These are phyloP conservation scores for Leptoxyphium fumago DNA, from an alignment of 2,329 filamentous ascomycete species.

Conservation along the genomic window DNA sequence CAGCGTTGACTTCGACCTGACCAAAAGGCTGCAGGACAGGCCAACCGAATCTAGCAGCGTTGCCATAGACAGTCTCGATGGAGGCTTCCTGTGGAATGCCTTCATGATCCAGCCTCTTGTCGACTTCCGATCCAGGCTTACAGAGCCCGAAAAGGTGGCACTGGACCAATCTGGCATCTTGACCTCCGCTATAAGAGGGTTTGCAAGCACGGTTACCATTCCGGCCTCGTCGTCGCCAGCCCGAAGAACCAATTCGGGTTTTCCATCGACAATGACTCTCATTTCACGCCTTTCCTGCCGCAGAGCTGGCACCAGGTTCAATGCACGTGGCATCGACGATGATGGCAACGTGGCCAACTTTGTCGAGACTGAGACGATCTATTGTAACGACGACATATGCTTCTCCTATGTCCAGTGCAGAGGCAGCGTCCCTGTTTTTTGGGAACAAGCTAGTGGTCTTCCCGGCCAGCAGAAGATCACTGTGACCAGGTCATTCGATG, in stretches of 20 bases:
- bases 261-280: constrained; percentile 72
- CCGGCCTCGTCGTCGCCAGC: constrained; percentile 62
- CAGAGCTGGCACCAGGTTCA: constrained; percentile 88
- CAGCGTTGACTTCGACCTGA: constrained; percentile 95
- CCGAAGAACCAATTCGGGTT: constrained; percentile 48
- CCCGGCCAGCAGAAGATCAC: constrained; percentile 91
- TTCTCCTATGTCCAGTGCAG: constrained; percentile 92
- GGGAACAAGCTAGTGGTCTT: constrained; percentile 83
- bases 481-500: constrained; percentile 74
- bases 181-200: constrained; percentile 87
- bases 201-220: constrained; percentile 74
- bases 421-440: constrained; percentile 90
- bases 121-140: constrained; percentile 70
- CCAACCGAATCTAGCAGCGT: constrained; percentile 44
- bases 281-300: constrained; percentile 85
- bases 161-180: constrained; percentile 80
- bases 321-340: constrained; percentile 92
- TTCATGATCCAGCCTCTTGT: constrained; percentile 94
- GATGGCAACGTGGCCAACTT: constrained; percentile 97
- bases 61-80: constrained; percentile 83
- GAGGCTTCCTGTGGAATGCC: constrained; percentile 91
- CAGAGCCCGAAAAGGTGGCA: constrained; percentile 56
- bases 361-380: constrained; percentile 91
- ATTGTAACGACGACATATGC: constrained; percentile 63
- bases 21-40: constrained; percentile 82